Evolutionary conservation across 495 filamentous ascomycete genomes (phyloP).

Genomic region (Bacidia gigantensis): DNA sequence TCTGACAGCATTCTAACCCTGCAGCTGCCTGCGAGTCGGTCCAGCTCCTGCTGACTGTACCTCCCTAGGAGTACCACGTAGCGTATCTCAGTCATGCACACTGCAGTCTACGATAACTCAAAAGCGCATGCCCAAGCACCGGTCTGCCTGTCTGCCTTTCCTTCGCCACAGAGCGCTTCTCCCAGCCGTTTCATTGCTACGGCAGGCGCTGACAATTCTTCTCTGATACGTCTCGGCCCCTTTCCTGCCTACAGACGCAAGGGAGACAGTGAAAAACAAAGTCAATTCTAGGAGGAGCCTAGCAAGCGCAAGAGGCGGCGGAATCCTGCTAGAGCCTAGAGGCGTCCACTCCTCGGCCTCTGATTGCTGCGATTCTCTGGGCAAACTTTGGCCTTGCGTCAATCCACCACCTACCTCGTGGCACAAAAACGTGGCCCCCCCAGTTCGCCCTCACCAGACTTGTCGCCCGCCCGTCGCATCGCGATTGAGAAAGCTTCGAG

Average conservation of each 20-base stretch:
- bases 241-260: background rate
- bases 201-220: background rate
- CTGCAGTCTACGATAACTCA: background rate
- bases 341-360: slow-evolving; percentile 2
- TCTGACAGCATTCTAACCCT: background rate
- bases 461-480: background rate
- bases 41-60: background rate
- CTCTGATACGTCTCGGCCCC: background rate
- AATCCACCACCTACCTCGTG: background rate
- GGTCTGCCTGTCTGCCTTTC: background rate
- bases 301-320: background rate
- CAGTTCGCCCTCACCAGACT: background rate
- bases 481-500: background rate
- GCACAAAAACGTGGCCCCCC: slow-evolving; percentile 4
- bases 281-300: background rate
- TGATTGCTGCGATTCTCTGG: slow-evolving; percentile 6
- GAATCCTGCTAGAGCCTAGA: background rate
- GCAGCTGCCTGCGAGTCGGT: background rate
- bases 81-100: background rate
- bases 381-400: slow-evolving; percentile 5
- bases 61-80: background rate
- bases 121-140: too few relatives aligned
- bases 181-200: background rate
- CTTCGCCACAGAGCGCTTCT: background rate
- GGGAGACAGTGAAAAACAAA: background rate